Conservation (phyloP, 2,329 filamentous ascomycete genomes). For the Neurospora crassa region DNA sequence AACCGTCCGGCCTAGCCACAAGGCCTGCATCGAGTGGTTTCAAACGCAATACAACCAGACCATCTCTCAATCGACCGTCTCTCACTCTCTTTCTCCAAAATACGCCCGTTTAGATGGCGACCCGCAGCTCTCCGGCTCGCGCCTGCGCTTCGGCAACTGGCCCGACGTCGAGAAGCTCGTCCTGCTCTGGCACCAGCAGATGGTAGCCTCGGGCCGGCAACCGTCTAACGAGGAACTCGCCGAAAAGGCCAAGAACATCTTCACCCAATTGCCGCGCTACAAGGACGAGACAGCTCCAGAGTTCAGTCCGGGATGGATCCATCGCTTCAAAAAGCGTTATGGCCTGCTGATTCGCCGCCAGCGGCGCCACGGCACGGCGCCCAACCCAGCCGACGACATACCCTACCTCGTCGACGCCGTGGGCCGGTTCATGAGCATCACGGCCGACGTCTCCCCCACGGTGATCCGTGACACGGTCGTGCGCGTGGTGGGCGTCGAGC, state of each 20-base stretch:
- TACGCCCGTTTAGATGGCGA: constrained; percentile 53
- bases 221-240: constrained; percentile 54
- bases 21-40: constrained; percentile 56
- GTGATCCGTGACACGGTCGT: constrained; percentile 49
- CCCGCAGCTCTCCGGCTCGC: constrained; percentile 51
- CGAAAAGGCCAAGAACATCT: constrained; percentile 52
- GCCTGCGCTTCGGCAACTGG: constrained; percentile 54
- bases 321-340: constrained; percentile 55
- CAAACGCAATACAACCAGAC: constrained; percentile 46
- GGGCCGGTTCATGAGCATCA: constrained; percentile 49
- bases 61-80: constrained; percentile 55
- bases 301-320: constrained; percentile 55
- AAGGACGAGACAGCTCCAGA: constrained; percentile 51
- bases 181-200: constrained; percentile 44
- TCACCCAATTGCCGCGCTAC: constrained; percentile 48
- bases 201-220: constrained; percentile 42
- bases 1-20: constrained; percentile 47
- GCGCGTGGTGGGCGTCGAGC: constrained; percentile 45
- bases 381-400: constrained; percentile 45
- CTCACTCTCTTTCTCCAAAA: constrained; percentile 51
- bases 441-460: constrained; percentile 47
- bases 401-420: constrained; percentile 51
- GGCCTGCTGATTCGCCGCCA: constrained; percentile 48
- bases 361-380: constrained; percentile 39
- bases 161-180: constrained; percentile 52